Conservation (phyloP, 73 alveolate species). For the Paraurostyla sp. region DNA sequence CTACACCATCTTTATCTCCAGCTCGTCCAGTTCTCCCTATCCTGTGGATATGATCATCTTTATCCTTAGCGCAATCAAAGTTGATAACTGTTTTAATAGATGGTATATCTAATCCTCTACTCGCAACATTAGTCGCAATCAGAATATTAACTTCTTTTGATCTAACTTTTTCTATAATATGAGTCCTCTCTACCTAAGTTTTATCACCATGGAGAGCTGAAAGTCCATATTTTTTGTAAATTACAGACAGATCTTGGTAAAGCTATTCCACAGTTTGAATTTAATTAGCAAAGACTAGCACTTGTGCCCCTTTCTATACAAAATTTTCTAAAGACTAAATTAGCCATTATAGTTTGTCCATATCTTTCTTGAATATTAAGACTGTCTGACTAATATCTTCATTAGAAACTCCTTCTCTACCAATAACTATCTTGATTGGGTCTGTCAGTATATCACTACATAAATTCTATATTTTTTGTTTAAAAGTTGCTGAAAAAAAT, state of each 20-base stretch:
- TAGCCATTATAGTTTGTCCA: constrained; percentile 82
- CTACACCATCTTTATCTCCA: constrained; percentile 82
- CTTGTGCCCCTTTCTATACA: constrained; percentile 81
- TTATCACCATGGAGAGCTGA: constrained; percentile 83
- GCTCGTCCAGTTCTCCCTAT: constrained; percentile 91
- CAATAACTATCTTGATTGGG: constrained; percentile 82
- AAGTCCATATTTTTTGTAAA: constrained; percentile 52
- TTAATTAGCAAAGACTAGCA: constrained; percentile 86
- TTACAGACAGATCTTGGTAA: constrained; percentile 29
- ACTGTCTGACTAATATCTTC: constrained; percentile 85
- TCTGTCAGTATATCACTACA: constrained; percentile 72
- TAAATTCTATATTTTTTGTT: constrained; percentile 71
- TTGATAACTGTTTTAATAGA: constrained; percentile 80
- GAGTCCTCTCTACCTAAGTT: constrained; percentile 72
- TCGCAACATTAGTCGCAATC: constrained; percentile 79
- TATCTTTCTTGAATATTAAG: constrained; percentile 74
- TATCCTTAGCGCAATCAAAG: constrained; percentile 74
- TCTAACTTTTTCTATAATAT: constrained; percentile 69
- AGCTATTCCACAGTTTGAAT: constrained; percentile 55
- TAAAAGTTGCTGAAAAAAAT: constrained; percentile 90
- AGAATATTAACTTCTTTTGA: constrained; percentile 70
- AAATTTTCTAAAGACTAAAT: constrained; percentile 64
- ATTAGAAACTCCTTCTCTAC: constrained; percentile 79
- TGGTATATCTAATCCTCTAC: constrained; percentile 90
- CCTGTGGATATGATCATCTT: constrained; percentile 86